phyloP scores from a whole-genome alignment of 805 yeast species.

The Schwanniomyces vanrijiae region DNA sequence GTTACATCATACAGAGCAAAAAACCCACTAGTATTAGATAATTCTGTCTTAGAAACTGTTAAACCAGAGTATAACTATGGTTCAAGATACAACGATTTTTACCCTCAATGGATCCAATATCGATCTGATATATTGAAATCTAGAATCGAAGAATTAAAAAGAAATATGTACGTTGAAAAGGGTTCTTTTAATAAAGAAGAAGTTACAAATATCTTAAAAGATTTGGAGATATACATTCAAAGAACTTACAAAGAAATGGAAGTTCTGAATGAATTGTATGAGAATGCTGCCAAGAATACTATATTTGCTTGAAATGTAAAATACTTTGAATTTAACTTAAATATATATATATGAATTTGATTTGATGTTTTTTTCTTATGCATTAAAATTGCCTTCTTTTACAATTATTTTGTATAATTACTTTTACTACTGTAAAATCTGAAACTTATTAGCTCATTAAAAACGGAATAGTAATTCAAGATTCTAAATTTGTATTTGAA shows the following conservation, averaged over 20 bases:
- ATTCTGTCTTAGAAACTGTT: conserved; percentile 34
- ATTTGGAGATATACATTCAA: conserved; percentile 19
- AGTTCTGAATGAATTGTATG: conserved; percentile 15
- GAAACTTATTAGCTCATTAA: not conserved
- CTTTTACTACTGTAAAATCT: not conserved
- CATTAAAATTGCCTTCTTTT: not conserved
- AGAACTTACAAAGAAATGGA: conserved; percentile 28
- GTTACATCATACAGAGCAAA: conserved; percentile 41
- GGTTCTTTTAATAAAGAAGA: conserved; percentile 26
- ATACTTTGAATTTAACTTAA: too few relatives aligned
- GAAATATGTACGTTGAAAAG: conserved; percentile 8
- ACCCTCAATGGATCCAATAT: conserved; percentile 37
- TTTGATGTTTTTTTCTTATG: too few relatives aligned
- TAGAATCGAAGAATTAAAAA: conserved; percentile 22
- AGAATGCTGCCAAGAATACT: not conserved
- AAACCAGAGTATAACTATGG: conserved; percentile 41
- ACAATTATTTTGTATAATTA: not conserved
- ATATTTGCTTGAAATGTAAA: not conserved
- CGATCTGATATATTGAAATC: conserved; percentile 25
- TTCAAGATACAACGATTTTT: conserved; percentile 33
- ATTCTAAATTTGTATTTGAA: not conserved
- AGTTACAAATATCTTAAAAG: conserved; percentile 18
- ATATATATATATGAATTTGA: too few relatives aligned
- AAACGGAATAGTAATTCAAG: not conserved
- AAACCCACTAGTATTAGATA: conserved; percentile 25